Evolutionary conservation across 257 asterid genomes (phyloP).

Genomic region (Datura wrightii): DNA sequence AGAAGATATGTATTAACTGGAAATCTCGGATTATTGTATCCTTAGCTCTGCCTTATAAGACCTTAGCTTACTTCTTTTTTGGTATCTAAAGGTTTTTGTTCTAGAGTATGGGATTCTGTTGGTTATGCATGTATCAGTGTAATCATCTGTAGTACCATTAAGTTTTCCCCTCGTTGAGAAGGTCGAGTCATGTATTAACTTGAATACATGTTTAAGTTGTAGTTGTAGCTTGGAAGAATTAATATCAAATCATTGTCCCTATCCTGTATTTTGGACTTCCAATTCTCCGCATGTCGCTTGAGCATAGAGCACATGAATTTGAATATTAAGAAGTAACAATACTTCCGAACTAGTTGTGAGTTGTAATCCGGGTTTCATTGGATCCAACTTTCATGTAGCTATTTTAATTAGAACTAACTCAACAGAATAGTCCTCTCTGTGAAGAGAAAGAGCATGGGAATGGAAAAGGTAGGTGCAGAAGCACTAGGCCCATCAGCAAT

Average conservation of each 20-base stretch:
- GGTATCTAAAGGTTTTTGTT: not conserved
- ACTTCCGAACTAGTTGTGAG: constrained; percentile 8
- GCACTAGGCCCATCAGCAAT: not conserved
- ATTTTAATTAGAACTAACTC: not conserved
- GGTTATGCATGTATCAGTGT: not conserved
- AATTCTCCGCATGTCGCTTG: not conserved
- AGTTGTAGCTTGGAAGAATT: not conserved
- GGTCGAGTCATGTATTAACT: not conserved
- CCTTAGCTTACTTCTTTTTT: not conserved
- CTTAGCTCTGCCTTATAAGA: not conserved
- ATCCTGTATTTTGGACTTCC: not conserved
- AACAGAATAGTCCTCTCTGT: not conserved
- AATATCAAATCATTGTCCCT: not conserved
- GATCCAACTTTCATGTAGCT: constrained; percentile 16
- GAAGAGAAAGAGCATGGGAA: not conserved
- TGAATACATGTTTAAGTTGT: not conserved
- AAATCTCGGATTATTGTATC: not conserved
- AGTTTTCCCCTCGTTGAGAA: not conserved
- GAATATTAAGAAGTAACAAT: not conserved
- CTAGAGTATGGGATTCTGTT: not conserved
- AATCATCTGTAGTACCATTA: not conserved
- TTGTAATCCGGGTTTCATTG: not conserved
- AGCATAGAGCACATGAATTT: not conserved
- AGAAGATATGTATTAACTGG: not conserved
- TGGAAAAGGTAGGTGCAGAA: not conserved